Evolutionary conservation across 805 yeast species (phyloP), one percentile per base, ranked within the genome.

Genomic region (Kluyveromyces lactis): DNA sequence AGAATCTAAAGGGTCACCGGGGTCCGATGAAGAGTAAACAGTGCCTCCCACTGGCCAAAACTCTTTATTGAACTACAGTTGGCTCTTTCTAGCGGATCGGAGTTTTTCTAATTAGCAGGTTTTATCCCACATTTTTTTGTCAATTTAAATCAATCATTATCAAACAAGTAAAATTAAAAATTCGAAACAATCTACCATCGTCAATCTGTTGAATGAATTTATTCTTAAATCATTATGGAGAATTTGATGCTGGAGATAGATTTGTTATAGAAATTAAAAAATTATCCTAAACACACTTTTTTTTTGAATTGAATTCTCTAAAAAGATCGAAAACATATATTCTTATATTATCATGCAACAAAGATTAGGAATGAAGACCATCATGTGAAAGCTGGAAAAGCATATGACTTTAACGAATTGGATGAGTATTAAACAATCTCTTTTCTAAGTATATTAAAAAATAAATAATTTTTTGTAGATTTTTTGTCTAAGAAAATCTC

Each of bases 401-500:
- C 46, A 40, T 43, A 43, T 43, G 46, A 43, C 46, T 43, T 42
- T 43, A 39, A 43, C 46, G 46, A 43, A 34, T 36, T 42, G 45
- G 45, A 42, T 39, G 45, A 42, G 45, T 42, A 39, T 33, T 39
- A 31, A 24, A 31, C 35, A 36, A 32, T 39, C 41, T 36, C 41
- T 39, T 33, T 36, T 43, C 43, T 43, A 43, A 43, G 43, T 43
- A 42, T 34, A 37, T 21, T 21, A 35, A 17, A 34, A 26, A 34
- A 26, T 16, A 32, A 34, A 26, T 34, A 34, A 34, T 26, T 34
- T 12, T 34, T 26, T 18, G 37, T 34, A 34, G 30, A 26, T 26
- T 34, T 34, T 34, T 34, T 26, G 21, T n/a, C 21, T 30, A 34
- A 34, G 37, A 34, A 34, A 34, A 34, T 26, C 33, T 30, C 21